phyloP scores from a whole-genome alignment of 345 rosid species.

The Lenwebbia sp. region DNA sequence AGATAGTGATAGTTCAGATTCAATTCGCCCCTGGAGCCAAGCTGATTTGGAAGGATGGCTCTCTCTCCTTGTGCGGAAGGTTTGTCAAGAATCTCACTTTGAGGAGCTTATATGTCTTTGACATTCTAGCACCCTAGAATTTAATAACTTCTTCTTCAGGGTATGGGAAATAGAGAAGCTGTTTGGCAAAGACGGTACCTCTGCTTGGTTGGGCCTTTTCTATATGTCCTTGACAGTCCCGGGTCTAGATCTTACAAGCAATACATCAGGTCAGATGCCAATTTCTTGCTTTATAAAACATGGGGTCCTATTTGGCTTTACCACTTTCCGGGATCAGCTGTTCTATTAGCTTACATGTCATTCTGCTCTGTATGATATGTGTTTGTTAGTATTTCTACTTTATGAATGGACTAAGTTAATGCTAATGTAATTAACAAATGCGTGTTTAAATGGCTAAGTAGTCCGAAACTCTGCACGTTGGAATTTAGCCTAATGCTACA shows the following conservation, averaged over 20 bases:
- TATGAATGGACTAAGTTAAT: not conserved
- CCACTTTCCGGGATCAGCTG: not conserved
- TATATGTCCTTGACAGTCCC: constrained; percentile 71
- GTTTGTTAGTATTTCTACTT: not conserved
- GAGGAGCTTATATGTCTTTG: not conserved
- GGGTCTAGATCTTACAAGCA: constrained; percentile 72
- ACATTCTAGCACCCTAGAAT: not conserved
- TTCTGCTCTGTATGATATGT: not conserved
- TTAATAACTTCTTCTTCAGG: constrained; percentile 36
- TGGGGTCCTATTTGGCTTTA: not conserved
- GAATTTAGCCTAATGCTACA: not conserved
- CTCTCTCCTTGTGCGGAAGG: constrained; percentile 77
- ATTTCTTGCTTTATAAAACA: not conserved
- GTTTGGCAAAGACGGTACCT: constrained; percentile 79
- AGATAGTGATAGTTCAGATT: constrained; percentile 38
- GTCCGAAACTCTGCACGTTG: not conserved
- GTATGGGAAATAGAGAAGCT: constrained; percentile 84
- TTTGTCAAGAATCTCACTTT: constrained; percentile 12
- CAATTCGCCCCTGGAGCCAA: constrained; percentile 64
- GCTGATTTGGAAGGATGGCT: constrained; percentile 97
- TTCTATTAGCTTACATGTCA: not conserved
- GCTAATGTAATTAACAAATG: not conserved
- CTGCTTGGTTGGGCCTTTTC: constrained; percentile 85
- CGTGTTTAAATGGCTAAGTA: not conserved
- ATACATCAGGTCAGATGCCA: constrained; percentile 56